Base-by-base conservation (phyloP, 495 filamentous ascomycete species). In the Penicillium angulare region DNA sequence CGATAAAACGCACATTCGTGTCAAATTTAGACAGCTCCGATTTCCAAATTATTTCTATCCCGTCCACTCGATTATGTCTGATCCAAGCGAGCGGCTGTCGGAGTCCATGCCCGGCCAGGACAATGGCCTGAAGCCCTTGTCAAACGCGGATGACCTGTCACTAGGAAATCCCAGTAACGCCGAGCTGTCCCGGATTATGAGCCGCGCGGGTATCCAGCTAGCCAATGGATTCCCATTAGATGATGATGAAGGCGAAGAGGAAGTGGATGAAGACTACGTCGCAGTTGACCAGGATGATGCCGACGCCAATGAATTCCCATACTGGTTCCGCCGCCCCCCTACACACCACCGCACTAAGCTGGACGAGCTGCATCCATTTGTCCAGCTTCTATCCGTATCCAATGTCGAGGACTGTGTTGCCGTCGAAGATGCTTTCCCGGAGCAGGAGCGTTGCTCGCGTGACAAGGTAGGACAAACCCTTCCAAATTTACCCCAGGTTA, bases 341-440 rank as follows among this genome's bases (percentile, higher is more conserved):
- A 63, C 65, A 9, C 68, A 68, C 49, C 64, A 70, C 8, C 74
- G 66, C 52, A 69, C 71, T 43, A 67, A 71, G 50, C 53, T 76
- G 33, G 74, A 80, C 55, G 70, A 80, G 29, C 59, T 86, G 49
- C 81, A 86, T 56, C 87, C 87, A 2, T 87, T 87, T 47, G 80
- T 86, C 5, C 83, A 88, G 51, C 79, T 85, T 13, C 77, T 97
- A 29, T 87, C 80, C 20, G 66, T 81, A 38, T 83, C 83, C 0
- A 88, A 96, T 61, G 70, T 90, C 9, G 88, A 93, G 0, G 83
- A 86, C 17, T 92, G 88, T 65, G 71, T 90, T 21, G 73, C 72
- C 12, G 78, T 97, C 27, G 92, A 97, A 67, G 81, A 84, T 40
- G 81, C 86, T 2, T 96, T 96, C 58, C 78, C 83, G 1, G 73